These are phyloP conservation scores for Xylariaceae sp. DNA, from an alignment of 2,329 filamentous ascomycete genomes.

Conservation along the genomic window DNA sequence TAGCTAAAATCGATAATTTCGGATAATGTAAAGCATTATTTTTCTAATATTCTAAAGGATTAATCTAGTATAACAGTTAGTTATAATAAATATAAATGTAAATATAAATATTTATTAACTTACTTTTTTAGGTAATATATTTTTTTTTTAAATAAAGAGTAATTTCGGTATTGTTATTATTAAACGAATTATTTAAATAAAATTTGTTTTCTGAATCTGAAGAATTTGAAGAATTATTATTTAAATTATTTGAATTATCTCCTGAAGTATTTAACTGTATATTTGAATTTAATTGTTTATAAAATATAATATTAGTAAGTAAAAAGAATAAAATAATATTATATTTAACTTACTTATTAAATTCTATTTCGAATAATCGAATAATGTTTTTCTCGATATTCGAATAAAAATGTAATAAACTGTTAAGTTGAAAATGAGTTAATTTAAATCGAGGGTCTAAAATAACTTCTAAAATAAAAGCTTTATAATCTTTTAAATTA, in stretches of 20 bases:
- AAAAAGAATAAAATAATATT: background rate
- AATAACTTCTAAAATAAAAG: too few relatives aligned
- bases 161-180: too few relatives aligned
- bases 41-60: too few relatives aligned
- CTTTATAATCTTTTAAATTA: too few relatives aligned
- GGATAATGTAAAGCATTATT: too few relatives aligned
- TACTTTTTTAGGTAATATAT: too few relatives aligned
- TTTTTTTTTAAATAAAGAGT: too few relatives aligned
- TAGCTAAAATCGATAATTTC: too few relatives aligned
- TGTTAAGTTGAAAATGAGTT: background rate
- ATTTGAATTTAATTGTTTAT: background rate
- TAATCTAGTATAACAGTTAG: background rate
- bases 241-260: background rate
- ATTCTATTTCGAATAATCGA: too few relatives aligned
- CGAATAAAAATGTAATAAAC: conserved; percentile 5
- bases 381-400: background rate
- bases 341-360: too few relatives aligned
- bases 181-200: too few relatives aligned
- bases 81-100: background rate
- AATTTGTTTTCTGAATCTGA: background rate
- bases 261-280: background rate
- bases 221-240: background rate
- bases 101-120: background rate
- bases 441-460: too few relatives aligned
- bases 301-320: background rate